Evolutionary conservation across 139 green algal species (phyloP), one percentile per base, ranked within the genome.

Genomic region (Chlorella sp.): DNA sequence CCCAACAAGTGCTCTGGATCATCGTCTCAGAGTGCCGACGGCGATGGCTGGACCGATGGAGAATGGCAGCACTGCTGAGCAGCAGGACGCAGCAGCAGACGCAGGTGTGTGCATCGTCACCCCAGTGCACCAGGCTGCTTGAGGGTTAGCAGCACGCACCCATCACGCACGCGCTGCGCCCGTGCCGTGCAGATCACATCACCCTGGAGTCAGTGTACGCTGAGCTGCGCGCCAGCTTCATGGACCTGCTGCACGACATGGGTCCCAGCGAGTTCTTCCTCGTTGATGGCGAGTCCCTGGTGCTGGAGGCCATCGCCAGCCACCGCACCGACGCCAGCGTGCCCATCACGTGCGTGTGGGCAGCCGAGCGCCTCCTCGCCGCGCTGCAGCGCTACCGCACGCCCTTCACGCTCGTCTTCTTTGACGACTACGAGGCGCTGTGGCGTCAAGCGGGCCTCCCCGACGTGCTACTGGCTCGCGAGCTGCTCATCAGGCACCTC

Each of bases 231-330:
- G n/a, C n/a, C n/a, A n/a, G n/a, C n/a, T n/a, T 55, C 61, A 34
- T 35, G 2, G 61, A 67, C 29, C 3, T 67, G 20, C 61, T 67
- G 3, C 61, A 67, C 14, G 61, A 67, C n/a, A 67, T 67, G 61
- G 61, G 61, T 2, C 3, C 3, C 27, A 27, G 27, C 14, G 61
- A 67, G 61, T 2, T 2, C n/a, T 67, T 35, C 22, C 34, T 26
- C 23, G 29, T 67, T 17, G n/a, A 30, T 27, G 61, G 61, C 27
- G 61, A 67, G 14, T 34, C 23, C 27, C 3, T 67, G 3, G 27
- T 67, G 27, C 22, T 67, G 22, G 61, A 67, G 29, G 61, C 27
- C 3, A 17, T 67, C n/a, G n/a, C n/a, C n/a, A 5, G 17, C 55
- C 20, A 4, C 55, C 22, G 14, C 24, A 30, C 20, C 4, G 55